Conservation (phyloP, 768 basidiomycete genomes). For the Pleurotus tuoliensis region DNA sequence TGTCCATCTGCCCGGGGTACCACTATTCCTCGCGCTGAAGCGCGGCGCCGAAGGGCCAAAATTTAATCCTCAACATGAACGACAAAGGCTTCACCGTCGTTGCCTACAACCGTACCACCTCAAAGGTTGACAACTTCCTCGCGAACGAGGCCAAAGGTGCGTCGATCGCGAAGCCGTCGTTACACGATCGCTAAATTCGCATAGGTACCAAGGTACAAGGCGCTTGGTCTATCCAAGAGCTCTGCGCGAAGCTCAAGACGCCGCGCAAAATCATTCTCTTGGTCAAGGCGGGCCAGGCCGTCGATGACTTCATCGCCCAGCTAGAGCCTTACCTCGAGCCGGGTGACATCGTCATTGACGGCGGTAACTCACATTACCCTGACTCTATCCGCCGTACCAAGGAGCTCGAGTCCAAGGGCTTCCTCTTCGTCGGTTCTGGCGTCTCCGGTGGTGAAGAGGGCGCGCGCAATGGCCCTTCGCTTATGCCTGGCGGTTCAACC, state of each 20-base stretch:
- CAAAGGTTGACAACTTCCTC: constrained; percentile 95
- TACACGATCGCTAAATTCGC: constrained; percentile 6
- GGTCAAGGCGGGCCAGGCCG: constrained; percentile 95
- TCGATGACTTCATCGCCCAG: constrained; percentile 92
- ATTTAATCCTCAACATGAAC: constrained; percentile 97
- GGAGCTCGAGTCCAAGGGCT: constrained; percentile 91
- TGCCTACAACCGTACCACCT: constrained; percentile 94
- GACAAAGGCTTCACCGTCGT: constrained; percentile 99
- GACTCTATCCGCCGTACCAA: constrained; percentile 93
- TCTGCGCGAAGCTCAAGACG: constrained; percentile 85
- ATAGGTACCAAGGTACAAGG: constrained; percentile 93
- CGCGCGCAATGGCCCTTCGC: constrained; percentile 92
- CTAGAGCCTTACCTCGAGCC: constrained; percentile 86
- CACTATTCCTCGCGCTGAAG: background rate
- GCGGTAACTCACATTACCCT: constrained; percentile 99
- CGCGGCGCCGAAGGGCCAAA: constrained; percentile 69
- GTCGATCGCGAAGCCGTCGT: constrained; percentile 2
- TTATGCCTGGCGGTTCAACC: constrained; percentile 97
- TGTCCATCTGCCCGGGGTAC: constrained; percentile 14
- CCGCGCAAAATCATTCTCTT: constrained; percentile 98
- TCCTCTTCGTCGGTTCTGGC: constrained; percentile 97
- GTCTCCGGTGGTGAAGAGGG: constrained; percentile 99
- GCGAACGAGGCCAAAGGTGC: constrained; percentile 97
- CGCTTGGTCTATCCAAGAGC: constrained; percentile 90
- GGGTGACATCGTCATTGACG: constrained; percentile 99